A percentile compares a stretch with the other conserved stretches of the same genome.
Evolutionary conservation across 129 eudicot genomes (phyloP).

Genomic region (Deinandra increscens): DNA sequence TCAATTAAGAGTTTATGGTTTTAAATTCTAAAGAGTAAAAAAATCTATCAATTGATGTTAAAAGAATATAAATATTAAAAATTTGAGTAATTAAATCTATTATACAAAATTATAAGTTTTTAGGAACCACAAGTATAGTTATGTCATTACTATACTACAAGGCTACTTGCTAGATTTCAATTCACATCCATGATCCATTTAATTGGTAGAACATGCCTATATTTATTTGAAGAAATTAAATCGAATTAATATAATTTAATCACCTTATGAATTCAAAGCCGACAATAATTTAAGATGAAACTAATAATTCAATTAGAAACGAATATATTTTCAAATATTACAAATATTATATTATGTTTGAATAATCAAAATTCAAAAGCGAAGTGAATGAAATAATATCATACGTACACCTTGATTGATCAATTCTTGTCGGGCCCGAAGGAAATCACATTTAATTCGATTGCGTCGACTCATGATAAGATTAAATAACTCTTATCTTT

Average conservation of each 20-base stretch:
- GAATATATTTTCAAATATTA: too few species aligned
- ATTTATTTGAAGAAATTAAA: not conserved
- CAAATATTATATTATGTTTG: not conserved
- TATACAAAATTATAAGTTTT: too few species aligned
- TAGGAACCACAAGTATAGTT: too few species aligned
- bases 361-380: not conserved
- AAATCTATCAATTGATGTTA: too few species aligned
- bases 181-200: conserved; percentile 23
- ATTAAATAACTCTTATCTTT: not conserved
- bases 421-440: conserved; percentile 34
- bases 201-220: not conserved
- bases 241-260: not conserved
- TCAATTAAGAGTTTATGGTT: too few species aligned
- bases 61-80: too few species aligned
- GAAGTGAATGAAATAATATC: conserved; percentile 10
- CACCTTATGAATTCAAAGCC: not conserved
- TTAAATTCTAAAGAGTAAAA: too few species aligned
- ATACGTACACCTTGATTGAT: conserved; percentile 20
- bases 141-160: not conserved
- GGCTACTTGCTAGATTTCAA: conserved; percentile 10
- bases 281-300: not conserved
- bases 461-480: conserved; percentile 17
- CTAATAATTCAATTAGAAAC: not conserved
- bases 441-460: conserved; percentile 27
- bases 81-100: too few species aligned